A percentile compares a stretch with the other conserved stretches of the same genome.
Conservation (phyloP, 352 stramenopile genomes). For the Phytophthora megakarya region DNA sequence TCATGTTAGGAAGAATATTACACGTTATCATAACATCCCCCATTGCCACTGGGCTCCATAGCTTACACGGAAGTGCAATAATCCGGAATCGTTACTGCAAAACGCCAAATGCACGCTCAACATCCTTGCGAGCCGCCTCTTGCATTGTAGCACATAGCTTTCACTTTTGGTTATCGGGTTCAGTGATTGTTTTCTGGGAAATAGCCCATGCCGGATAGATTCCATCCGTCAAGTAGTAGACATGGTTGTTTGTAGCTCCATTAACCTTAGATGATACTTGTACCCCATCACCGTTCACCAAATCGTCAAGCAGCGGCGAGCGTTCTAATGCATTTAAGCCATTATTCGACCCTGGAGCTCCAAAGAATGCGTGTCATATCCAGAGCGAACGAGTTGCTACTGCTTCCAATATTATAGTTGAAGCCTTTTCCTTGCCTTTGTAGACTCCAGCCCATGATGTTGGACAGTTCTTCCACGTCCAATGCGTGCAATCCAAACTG, state of each 20-base stretch:
- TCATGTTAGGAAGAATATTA: no score
- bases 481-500: constrained; percentile 17
- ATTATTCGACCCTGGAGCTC: constrained; percentile 1
- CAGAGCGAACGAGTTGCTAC: not conserved
- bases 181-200: not conserved
- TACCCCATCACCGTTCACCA: no score
- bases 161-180: not conserved
- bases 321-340: constrained; percentile 7
- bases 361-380: constrained; percentile 15
- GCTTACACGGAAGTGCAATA: no score
- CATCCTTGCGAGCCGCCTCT: constrained; percentile 1
- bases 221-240: constrained; percentile 3
- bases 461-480: constrained; percentile 8
- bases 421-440: not conserved
- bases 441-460: constrained; percentile 9
- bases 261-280: no score
- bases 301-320: no score
- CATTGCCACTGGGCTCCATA: no score
- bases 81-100: no score
- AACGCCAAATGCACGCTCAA: constrained; percentile 9
- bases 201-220: constrained; percentile 10
- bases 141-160: not conserved
- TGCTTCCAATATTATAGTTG: constrained; percentile 15
- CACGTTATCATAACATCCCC: no score
- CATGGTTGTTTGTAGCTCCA: not conserved